These are phyloP conservation scores for Osmanthus fragrans DNA, from an alignment of 257 asterid species.

Conservation along the genomic window DNA sequence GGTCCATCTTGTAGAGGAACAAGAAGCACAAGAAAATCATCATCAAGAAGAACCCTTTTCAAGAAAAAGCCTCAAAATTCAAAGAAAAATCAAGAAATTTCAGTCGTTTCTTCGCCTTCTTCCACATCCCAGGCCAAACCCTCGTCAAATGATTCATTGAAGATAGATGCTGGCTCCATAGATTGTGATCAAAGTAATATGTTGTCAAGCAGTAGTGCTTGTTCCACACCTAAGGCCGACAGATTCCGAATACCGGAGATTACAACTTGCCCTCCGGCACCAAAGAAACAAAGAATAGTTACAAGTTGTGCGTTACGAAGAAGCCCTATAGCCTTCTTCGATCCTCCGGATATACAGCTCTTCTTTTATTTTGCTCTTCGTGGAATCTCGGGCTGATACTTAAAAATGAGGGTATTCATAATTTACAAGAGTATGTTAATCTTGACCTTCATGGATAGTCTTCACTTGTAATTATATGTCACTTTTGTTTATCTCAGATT, in stretches of 20 bases:
- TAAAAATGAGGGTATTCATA: background rate
- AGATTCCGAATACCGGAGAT: constrained; percentile 65
- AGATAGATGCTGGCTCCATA: background rate
- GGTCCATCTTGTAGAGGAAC: constrained; percentile 49
- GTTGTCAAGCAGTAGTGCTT: constrained; percentile 21
- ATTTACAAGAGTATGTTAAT: constrained; percentile 2
- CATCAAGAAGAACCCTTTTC: constrained; percentile 23
- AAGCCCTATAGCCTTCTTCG: constrained; percentile 47
- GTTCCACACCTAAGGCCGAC: constrained; percentile 66
- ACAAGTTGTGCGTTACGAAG: constrained; percentile 38
- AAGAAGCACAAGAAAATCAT: constrained; percentile 32
- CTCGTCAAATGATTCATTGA: background rate
- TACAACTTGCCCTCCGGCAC: constrained; percentile 79
- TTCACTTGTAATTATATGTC: background rate
- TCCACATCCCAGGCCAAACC: constrained; percentile 30
- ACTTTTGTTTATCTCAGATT: constrained; percentile 1
- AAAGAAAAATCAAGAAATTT: constrained; percentile 24
- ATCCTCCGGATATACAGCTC: constrained; percentile 71
- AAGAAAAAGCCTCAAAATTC: constrained; percentile 16
- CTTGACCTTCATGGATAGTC: constrained; percentile 5
- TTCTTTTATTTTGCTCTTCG: constrained; percentile 64
- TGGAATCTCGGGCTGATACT: constrained; percentile 48
- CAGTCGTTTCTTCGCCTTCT: constrained; percentile 13
- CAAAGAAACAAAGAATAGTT: constrained; percentile 54
- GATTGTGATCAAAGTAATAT: constrained; percentile 11